phyloP scores from a whole-genome alignment of 2,329 filamentous ascomycete species.

The Neonectria coccinea region DNA sequence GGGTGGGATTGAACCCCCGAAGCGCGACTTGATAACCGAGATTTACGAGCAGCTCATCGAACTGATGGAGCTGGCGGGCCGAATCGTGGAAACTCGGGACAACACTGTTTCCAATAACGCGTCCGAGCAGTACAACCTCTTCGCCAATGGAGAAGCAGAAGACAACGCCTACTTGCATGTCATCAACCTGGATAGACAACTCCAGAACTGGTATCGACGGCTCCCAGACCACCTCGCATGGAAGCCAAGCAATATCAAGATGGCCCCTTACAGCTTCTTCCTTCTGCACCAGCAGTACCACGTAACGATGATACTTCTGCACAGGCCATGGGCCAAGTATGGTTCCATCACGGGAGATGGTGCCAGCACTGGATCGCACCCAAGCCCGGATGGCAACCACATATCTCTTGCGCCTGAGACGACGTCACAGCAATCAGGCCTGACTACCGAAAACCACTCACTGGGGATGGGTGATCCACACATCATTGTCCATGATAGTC shows the following conservation, averaged over 20 bases:
- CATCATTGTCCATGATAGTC: slow-evolving; percentile 54
- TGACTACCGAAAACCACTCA: slow-evolving; percentile 33
- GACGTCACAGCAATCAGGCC: slow-evolving; percentile 32
- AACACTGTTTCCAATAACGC: slow-evolving; percentile 51
- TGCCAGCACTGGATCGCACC: slow-evolving; percentile 48
- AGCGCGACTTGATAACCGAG: slow-evolving; percentile 44
- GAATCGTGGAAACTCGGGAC: slow-evolving; percentile 60
- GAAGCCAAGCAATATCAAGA: slow-evolving; percentile 64
- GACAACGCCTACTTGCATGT: slow-evolving; percentile 63
- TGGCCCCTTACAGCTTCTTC: slow-evolving; percentile 63
- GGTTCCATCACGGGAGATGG: slow-evolving; percentile 53
- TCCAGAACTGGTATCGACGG: slow-evolving; percentile 66
- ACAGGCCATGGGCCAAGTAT: slow-evolving; percentile 65
- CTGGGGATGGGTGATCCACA: slow-evolving; percentile 49
- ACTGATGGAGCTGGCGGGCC: slow-evolving; percentile 66
- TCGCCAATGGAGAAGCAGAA: slow-evolving; percentile 50
- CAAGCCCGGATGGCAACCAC: slow-evolving; percentile 46
- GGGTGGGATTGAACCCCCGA: slow-evolving; percentile 38
- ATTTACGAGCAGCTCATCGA: slow-evolving; percentile 65
- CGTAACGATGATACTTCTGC: slow-evolving; percentile 63
- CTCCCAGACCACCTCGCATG: slow-evolving; percentile 61
- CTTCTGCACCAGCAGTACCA: slow-evolving; percentile 68
- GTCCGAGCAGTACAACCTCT: slow-evolving; percentile 47
- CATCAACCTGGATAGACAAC: slow-evolving; percentile 63
- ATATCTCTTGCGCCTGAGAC: slow-evolving; percentile 29